A percentile compares a stretch with the other conserved stretches of the same genome.
These are phyloP conservation scores for Metschnikowia gruessii DNA, from an alignment of 805 yeast genomes.

Conservation along the genomic window DNA sequence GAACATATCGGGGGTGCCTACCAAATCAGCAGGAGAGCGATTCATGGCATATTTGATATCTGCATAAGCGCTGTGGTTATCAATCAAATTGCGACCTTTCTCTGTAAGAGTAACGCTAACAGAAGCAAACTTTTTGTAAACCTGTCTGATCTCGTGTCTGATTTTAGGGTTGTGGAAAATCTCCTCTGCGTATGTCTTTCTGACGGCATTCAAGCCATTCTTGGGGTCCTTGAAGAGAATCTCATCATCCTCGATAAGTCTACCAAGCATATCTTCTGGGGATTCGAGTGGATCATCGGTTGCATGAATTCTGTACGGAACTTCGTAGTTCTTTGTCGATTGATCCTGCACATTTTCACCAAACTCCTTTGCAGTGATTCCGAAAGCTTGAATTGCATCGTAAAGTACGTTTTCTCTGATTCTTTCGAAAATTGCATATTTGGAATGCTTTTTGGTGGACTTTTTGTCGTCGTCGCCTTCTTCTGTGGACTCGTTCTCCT, in stretches of 20 bases:
- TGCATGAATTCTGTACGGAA: conserved; percentile 57
- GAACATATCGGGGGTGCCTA: conserved; percentile 72
- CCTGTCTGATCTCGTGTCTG: conserved; percentile 64
- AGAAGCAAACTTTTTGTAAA: conserved; percentile 59
- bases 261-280: conserved; percentile 60
- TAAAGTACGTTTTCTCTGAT: conserved; percentile 62
- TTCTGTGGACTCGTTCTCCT: conserved; percentile 24
- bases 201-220: conserved; percentile 69
- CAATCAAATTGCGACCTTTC: conserved; percentile 66
- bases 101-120: conserved; percentile 79
- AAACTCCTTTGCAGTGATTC: conserved; percentile 73
- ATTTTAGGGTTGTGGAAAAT: conserved; percentile 77
- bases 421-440: conserved; percentile 61
- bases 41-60: conserved; percentile 90
- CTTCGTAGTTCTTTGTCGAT: conserved; percentile 45
- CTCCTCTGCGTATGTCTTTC: conserved; percentile 75
- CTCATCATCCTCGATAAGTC: conserved; percentile 43
- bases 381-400: conserved; percentile 65
- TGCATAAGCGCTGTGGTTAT: conserved; percentile 73
- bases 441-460: conserved; percentile 51
- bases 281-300: conserved; percentile 63
- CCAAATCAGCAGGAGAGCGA: conserved; percentile 72
- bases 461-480: conserved; percentile 22
- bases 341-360: conserved; percentile 76
- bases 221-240: conserved; percentile 54